Percentiles rank a stretch among this genome's conserved stretches.
phyloP scores from a whole-genome alignment of 345 rosid species.

The Eucalyptus urophylla region DNA sequence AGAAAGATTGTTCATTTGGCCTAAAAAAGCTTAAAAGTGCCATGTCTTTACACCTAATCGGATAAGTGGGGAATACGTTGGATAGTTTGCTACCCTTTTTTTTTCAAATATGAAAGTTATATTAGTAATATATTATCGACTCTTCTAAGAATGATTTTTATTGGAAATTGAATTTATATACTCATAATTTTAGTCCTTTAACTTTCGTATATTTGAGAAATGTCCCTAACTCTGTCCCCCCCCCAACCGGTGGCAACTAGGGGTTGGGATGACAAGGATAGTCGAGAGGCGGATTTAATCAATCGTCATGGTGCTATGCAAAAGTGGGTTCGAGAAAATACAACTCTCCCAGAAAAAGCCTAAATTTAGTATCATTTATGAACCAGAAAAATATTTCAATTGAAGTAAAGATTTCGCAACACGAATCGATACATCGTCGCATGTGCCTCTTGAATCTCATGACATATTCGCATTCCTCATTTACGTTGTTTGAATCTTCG shows the following conservation, averaged over 20 bases:
- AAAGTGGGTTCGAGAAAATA: not conserved
- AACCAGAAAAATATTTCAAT: not conserved
- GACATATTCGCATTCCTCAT: not conserved
- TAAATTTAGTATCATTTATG: not conserved
- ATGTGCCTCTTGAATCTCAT: not conserved
- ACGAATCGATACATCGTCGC: not conserved
- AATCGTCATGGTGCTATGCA: not conserved
- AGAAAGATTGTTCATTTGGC: not conserved
- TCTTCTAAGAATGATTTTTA: not conserved
- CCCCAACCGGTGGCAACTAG: not conserved
- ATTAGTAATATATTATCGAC: not conserved
- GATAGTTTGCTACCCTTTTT: not conserved
- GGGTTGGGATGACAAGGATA: not conserved
- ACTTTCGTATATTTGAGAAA: not conserved
- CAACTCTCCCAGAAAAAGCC: not conserved
- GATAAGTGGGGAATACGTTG: not conserved
- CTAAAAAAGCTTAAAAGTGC: not conserved
- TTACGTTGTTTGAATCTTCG: not conserved
- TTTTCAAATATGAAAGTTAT: not conserved
- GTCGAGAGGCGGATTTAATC: not conserved
- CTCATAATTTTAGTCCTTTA: not conserved
- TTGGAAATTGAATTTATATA: not conserved
- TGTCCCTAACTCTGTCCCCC: not conserved
- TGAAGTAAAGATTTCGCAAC: not conserved
- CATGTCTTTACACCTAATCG: slow-evolving; percentile 3